Evolutionary conservation across 768 basidiomycete genomes (phyloP).

Genomic region (Mycena crocata): DNA sequence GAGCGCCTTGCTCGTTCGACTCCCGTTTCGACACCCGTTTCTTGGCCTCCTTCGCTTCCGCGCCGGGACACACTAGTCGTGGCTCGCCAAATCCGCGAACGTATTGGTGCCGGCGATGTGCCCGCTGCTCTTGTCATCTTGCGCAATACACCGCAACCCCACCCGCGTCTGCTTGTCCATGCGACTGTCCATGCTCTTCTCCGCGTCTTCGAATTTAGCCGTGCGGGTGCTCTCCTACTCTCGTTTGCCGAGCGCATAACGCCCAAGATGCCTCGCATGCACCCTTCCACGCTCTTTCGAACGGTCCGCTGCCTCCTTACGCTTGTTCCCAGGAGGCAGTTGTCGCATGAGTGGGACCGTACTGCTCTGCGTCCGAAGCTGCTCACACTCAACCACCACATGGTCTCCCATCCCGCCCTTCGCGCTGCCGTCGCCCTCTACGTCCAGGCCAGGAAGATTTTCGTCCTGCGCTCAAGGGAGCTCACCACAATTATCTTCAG

Average conservation of each 20-base stretch:
- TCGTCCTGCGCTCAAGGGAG: background rate
- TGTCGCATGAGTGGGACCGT: conserved; percentile 12
- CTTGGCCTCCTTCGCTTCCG: background rate
- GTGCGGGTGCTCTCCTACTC: conserved; percentile 2
- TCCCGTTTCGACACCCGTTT: background rate
- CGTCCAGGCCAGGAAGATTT: conserved; percentile 3
- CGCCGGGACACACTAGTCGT: background rate
- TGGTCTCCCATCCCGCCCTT: conserved; percentile 15
- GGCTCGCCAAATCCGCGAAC: conserved; percentile 14
- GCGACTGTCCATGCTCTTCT: conserved; percentile 22
- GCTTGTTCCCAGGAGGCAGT: conserved; percentile 1
- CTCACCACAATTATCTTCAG: background rate
- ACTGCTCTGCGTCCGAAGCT: background rate
- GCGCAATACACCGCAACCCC: background rate
- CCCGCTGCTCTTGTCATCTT: background rate
- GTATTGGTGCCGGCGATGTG: background rate
- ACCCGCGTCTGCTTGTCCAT: conserved; percentile 17
- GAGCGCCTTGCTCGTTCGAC: background rate
- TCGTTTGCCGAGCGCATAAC: background rate
- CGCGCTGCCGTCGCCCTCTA: conserved; percentile 20
- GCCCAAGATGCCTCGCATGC: conserved; percentile 10
- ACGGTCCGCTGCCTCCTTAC: background rate
- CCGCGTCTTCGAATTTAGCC: background rate
- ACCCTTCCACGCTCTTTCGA: conserved; percentile 1
- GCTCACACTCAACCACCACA: background rate